A percentile compares a stretch with the other conserved stretches of the same genome.
Conservation (phyloP, 208 protist species). For the Acanthamoeba divionensis region DNA sequence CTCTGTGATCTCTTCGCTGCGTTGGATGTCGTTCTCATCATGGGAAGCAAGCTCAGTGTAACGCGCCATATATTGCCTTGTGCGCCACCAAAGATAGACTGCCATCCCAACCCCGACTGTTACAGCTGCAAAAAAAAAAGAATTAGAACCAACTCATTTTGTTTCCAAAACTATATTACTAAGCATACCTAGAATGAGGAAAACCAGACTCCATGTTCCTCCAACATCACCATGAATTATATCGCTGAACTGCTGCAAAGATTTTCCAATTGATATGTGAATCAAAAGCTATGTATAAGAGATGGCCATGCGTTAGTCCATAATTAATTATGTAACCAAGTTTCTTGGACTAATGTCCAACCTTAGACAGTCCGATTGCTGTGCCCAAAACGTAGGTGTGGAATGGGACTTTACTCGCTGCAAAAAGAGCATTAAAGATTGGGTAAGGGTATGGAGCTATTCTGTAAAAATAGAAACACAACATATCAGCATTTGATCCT, state of each 20-base stretch:
- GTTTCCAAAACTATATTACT: background rate
- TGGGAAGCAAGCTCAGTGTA: background rate
- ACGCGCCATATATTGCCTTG: background rate
- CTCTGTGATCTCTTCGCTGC: no score
- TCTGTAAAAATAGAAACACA: no score
- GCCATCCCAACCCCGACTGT: background rate
- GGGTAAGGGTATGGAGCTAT: constrained; percentile 21
- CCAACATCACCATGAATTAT: background rate
- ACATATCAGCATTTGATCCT: no score
- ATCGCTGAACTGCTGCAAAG: background rate
- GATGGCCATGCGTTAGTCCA: background rate
- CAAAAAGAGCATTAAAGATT: constrained; percentile 26
- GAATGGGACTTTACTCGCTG: background rate
- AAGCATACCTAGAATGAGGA: background rate
- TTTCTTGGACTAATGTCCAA: background rate
- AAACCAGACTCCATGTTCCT: background rate
- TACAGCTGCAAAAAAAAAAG: background rate
- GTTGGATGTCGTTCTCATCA: background rate
- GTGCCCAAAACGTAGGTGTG: constrained; percentile 19
- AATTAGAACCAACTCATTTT: background rate
- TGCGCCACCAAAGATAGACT: constrained; percentile 8
- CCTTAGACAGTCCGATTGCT: background rate
- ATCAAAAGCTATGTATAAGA: background rate
- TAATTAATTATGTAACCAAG: background rate
- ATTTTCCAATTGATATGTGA: constrained; percentile 30